Base-by-base conservation (phyloP, 2,329 filamentous ascomycete species). In the Diaporthe helianthi region DNA sequence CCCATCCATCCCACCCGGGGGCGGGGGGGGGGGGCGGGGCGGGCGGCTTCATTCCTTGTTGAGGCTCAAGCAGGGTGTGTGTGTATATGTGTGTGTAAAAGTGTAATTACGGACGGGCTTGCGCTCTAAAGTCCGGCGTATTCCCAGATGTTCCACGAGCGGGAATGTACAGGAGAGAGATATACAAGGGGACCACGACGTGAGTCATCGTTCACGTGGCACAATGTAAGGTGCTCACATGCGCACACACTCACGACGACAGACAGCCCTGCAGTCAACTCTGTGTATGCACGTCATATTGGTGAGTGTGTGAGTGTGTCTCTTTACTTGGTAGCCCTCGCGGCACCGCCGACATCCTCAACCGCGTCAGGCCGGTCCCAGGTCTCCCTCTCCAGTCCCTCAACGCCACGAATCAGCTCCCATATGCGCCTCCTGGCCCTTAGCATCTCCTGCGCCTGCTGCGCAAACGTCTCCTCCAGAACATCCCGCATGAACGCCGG, bases 301-400 rank as follows among this genome's bases (percentile, higher is more conserved):
- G 2, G 33, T 13, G 33, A 12, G 9, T 10, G 33, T 36, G 33
- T 36, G 36, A 13, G 36, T 38, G 36, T 38, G 17, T 12, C 15
- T 10, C 41, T 13, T 64, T 58, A 63, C 46, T 33, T 65, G 54
- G 36, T 38, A 15, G 49, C 53, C 66, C 61, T 58, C 19, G 41
- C 72, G 33, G 82, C 79, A 70, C 78, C 80, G 1, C 89, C 89
- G 69, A 90, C 76, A 77, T 93, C 90, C 77, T 96, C 93, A 33
- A 91, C 86, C 1, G 92, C 92, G 77, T 87, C 91, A 44, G 82
- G 79, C 69, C 89, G 83, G 79, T 94, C 86, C 93, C 94, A 97
- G 38, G 90, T 93, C 69, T 85, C 83, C 75, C 83, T 83, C 82
- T 97, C 94, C 54, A 97, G 79, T 46, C 73, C 73, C 74, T 86